Conservation (phyloP, 345 rosid genomes). For the Lumnitzera littorea region DNA sequence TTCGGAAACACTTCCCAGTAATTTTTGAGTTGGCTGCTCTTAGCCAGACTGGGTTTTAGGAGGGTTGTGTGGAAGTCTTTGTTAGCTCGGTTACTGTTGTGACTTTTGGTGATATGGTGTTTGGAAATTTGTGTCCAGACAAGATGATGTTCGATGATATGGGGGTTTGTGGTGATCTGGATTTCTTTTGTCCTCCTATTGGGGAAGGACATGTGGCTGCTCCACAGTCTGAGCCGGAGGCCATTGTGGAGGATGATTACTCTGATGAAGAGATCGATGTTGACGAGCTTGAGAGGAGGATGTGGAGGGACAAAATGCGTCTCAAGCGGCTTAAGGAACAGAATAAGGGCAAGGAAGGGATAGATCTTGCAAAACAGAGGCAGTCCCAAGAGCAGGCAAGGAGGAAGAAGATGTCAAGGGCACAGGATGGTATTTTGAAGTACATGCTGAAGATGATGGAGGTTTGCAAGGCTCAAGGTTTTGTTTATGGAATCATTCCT, state of each 20-base stretch:
- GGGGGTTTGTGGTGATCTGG: slow-evolving; percentile 75
- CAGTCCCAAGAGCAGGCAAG: slow-evolving; percentile 74
- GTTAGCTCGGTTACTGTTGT: too few species aligned
- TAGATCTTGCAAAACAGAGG: slow-evolving; percentile 50
- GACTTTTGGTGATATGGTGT: too few species aligned
- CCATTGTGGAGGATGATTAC: slow-evolving; percentile 40
- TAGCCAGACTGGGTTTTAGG: neutral
- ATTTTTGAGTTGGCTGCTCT: too few species aligned
- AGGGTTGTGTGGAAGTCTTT: neutral
- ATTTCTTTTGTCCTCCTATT: slow-evolving; percentile 45
- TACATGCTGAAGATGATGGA: slow-evolving; percentile 90
- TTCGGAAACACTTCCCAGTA: too few species aligned
- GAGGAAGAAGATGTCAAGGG: slow-evolving; percentile 74
- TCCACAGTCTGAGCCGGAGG: slow-evolving; percentile 48
- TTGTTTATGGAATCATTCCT: slow-evolving; percentile 81
- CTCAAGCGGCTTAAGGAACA: slow-evolving; percentile 67
- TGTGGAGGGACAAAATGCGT: slow-evolving; percentile 78
- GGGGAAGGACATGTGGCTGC: slow-evolving; percentile 32
- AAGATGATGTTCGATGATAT: slow-evolving; percentile 65
- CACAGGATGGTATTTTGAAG: slow-evolving; percentile 80
- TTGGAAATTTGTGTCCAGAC: slow-evolving; percentile 10
- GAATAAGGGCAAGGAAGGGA: slow-evolving; percentile 37
- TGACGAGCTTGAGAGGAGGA: slow-evolving; percentile 76
- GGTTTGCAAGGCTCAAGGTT: slow-evolving; percentile 82
- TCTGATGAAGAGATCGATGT: slow-evolving; percentile 65